These are phyloP conservation scores for Hygrophila difformis DNA, from an alignment of 257 asterid genomes.

Conservation along the genomic window DNA sequence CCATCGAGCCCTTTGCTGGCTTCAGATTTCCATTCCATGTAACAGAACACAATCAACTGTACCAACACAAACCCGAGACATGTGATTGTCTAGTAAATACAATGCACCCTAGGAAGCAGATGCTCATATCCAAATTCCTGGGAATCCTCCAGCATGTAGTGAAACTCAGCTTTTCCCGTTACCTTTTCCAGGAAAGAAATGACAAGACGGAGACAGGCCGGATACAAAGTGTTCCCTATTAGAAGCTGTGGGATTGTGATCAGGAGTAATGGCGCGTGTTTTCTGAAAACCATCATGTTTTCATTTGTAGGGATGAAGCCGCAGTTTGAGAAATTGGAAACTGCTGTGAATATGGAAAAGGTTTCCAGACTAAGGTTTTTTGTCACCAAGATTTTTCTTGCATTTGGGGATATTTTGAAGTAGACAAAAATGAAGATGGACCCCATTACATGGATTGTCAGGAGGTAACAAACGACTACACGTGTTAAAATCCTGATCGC, in stretches of 20 bases:
- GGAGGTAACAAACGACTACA: conserved; percentile 29
- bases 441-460: conserved; percentile 24
- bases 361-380: conserved; percentile 24
- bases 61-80: conserved; percentile 26
- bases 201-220: conserved; percentile 18
- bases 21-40: conserved; percentile 32
- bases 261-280: conserved; percentile 27
- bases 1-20: conserved; percentile 4
- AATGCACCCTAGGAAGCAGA: conserved; percentile 17
- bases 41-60: conserved; percentile 28
- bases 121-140: conserved; percentile 25
- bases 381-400: conserved; percentile 17
- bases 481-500: too few relatives aligned
- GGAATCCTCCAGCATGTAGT: conserved; percentile 20
- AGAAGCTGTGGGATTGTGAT: conserved; percentile 38
- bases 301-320: conserved; percentile 52
- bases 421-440: conserved; percentile 18
- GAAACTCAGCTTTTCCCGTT: conserved; percentile 14
- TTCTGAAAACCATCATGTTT: conserved; percentile 42
- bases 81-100: conserved; percentile 21
- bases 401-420: conserved; percentile 11
- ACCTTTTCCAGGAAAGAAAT: conserved; percentile 19
- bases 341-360: conserved; percentile 26
- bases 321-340: conserved; percentile 41
- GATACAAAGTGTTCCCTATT: conserved; percentile 43